Evolutionary conservation across 2,329 filamentous ascomycete genomes (phyloP), one percentile per base, ranked within the genome.

Genomic region (Zalaria sp.): DNA sequence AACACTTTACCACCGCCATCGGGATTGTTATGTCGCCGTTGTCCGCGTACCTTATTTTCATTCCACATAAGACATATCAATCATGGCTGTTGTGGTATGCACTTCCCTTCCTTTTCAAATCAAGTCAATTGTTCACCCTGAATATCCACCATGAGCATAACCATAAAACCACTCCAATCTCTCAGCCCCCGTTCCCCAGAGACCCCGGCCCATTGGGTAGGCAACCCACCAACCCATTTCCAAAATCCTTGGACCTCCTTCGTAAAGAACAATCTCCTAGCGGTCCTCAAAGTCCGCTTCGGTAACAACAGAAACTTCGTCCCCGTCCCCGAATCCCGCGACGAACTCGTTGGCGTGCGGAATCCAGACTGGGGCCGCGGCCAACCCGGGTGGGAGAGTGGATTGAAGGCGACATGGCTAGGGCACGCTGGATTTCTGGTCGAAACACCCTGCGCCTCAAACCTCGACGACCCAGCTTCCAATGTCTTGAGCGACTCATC

Each of bases 381-480:
- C 8, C 32, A 28, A 7, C 27, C 7, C 4, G 45, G 49, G 5
- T 49, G 53, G 25, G 45, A 51, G 26, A 50, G 56, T 25, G 51
- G 44, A 10, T 47, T 65, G 25, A 66, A 66, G 47, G 66, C 65
- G 4, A 71, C 68, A 8, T 72, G 68, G 68, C 60, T 72, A 25
- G 69, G 69, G 1, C 69, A 72, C 53, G 68, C 69, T 2, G 65
- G 61, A 31, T 71, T 69, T 46, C 48, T 72, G 8, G 48, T 72
- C 11, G 67, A 71, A 46, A 64, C 63, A 4, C 53, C 59, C 3
- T 53, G 46, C 10, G 43, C 45, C 3, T 18, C 18, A 18, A 18
- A 18, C 18, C 18, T 18, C 18, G 18, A 18, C 18, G 18, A 18
- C 18, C 18, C 18, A 18, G 18, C 18, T 18, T 18, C 18, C 18